phyloP scores from a whole-genome alignment of 768 basidiomycete genomes.

The Podaxis sp. region DNA sequence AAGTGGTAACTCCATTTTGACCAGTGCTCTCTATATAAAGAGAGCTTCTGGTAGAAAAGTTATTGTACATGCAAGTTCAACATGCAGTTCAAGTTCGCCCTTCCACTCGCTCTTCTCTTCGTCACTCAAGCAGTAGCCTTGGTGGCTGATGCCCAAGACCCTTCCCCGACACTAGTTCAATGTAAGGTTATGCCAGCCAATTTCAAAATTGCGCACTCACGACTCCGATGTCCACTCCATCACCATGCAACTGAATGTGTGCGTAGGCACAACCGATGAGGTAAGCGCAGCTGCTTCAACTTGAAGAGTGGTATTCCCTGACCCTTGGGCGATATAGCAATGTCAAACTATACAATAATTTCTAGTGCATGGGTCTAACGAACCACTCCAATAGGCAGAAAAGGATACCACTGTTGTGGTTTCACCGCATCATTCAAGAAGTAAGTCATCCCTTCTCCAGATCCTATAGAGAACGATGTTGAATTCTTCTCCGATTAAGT shows the following conservation, averaged over 20 bases:
- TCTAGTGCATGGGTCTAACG: not conserved
- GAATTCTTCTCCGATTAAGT: not conserved
- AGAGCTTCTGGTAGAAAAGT: not conserved
- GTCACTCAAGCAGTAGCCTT: not conserved
- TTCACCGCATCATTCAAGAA: not conserved
- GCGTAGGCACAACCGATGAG: not conserved
- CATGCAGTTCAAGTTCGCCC: not conserved
- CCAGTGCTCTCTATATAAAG: no score
- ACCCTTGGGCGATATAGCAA: not conserved
- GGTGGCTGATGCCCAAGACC: not conserved
- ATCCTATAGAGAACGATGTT: no score
- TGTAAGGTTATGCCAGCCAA: not conserved
- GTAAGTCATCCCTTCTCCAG: not conserved
- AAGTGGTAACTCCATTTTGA: not conserved
- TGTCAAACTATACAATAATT: not conserved
- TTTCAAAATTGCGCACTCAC: not conserved
- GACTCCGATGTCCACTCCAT: not conserved
- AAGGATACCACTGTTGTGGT: constrained; percentile 1
- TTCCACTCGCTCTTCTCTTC: not conserved
- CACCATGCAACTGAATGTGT: not conserved
- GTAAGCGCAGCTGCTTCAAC: not conserved
- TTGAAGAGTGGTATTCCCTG: not conserved
- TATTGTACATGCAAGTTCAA: not conserved
- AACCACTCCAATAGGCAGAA: not conserved
- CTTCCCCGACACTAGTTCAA: not conserved